These are phyloP conservation scores for Xerocomus potaroensis DNA, from an alignment of 768 basidiomycete genomes.

Conservation along the genomic window DNA sequence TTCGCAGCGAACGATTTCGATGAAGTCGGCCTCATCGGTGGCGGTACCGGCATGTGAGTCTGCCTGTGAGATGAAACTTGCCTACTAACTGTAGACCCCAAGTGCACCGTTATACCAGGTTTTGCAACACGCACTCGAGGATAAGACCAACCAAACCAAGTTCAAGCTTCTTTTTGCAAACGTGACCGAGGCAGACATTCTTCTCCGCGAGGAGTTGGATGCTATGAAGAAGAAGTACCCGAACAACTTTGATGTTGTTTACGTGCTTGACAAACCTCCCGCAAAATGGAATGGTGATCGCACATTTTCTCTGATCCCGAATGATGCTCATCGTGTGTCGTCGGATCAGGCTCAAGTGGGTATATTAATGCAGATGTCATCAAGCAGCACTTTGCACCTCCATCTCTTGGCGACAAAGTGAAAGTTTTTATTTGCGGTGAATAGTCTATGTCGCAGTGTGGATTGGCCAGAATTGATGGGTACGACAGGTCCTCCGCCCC, in stretches of 20 bases:
- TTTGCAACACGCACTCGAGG: constrained; percentile 65
- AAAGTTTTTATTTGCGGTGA: constrained; percentile 88
- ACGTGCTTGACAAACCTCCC: constrained; percentile 77
- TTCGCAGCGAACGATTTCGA: constrained; percentile 84
- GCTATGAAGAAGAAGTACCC: constrained; percentile 63
- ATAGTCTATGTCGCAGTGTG: constrained; percentile 16
- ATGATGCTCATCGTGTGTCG: constrained; percentile 4
- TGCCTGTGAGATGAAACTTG: background rate
- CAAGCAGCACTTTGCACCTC: constrained; percentile 63
- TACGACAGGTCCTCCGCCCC: constrained; percentile 65
- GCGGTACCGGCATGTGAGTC: constrained; percentile 87
- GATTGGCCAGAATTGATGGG: background rate
- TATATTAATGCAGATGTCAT: constrained; percentile 72
- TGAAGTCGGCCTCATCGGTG: constrained; percentile 84
- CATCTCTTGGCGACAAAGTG: constrained; percentile 67
- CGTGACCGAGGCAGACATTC: constrained; percentile 84
- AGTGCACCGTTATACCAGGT: constrained; percentile 86
- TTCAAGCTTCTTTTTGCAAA: constrained; percentile 93
- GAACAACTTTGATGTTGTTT: constrained; percentile 73
- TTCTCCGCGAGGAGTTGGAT: constrained; percentile 77
- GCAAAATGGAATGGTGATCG: constrained; percentile 54
- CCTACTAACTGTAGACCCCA: constrained; percentile 5
- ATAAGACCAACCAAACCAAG: constrained; percentile 84
- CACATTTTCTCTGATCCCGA: background rate
- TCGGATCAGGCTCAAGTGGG: constrained; percentile 55